Conservation (phyloP, 495 filamentous ascomycete genomes). For the Penicillium soppii region DNA sequence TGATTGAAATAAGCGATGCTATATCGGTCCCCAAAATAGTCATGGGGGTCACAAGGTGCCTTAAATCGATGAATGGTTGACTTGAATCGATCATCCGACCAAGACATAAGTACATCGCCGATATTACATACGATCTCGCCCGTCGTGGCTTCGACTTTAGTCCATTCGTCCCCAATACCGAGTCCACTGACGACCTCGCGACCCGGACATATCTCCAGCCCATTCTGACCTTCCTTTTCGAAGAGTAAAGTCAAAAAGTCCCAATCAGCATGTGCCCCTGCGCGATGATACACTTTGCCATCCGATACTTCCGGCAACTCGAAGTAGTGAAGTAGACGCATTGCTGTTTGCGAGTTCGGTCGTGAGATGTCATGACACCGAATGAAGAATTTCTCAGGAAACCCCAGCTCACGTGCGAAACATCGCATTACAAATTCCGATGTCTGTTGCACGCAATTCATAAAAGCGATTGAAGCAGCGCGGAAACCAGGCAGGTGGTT, state of each 20-base stretch:
- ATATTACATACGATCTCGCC: conserved; percentile 68
- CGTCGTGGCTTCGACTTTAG: conserved; percentile 54
- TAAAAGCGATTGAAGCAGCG: conserved; percentile 46
- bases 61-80: conserved; percentile 63
- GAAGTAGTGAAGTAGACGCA: conserved; percentile 61
- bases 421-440: conserved; percentile 58
- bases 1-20: conserved; percentile 69
- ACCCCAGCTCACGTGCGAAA: conserved; percentile 58
- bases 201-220: conserved; percentile 66
- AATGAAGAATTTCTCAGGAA: conserved; percentile 56
- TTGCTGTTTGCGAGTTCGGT: conserved; percentile 53
- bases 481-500: conserved; percentile 49
- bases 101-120: conserved; percentile 67
- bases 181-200: conserved; percentile 61
- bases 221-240: conserved; percentile 60
- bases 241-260: conserved; percentile 65
- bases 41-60: conserved; percentile 51
- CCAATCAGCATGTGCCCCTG: conserved; percentile 66
- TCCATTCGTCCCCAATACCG: conserved; percentile 59
- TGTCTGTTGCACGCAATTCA: conserved; percentile 50
- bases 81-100: conserved; percentile 70
- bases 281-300: conserved; percentile 53
- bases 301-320: conserved; percentile 41
- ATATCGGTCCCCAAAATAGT: conserved; percentile 59
- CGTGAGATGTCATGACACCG: conserved; percentile 50